Percentiles rank a stretch among this genome's conserved stretches.
These are phyloP conservation scores for Emiliania huxleyi DNA, from an alignment of 78 protist genomes.

Conservation along the genomic window DNA sequence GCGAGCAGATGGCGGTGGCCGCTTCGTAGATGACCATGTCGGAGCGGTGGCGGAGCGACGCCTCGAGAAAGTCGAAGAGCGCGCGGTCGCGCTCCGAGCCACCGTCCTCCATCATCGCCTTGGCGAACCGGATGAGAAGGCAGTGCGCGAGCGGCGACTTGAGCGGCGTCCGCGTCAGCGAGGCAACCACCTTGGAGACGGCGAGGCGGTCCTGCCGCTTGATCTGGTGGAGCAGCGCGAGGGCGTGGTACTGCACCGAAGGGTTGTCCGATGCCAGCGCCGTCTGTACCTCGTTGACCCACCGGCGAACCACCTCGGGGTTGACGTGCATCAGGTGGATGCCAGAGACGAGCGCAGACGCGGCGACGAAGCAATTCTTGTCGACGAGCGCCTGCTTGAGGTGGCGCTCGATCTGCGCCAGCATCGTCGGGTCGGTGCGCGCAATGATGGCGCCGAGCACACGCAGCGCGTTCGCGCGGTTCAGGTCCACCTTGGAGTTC, in stretches of 20 bases:
- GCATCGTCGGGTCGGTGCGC: constrained; percentile 41
- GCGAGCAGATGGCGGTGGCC: constrained; percentile 88
- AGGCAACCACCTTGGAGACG: constrained; percentile 67
- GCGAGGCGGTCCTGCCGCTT: constrained; percentile 85
- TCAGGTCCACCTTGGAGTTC: constrained; percentile 74
- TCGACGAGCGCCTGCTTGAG: constrained; percentile 95
- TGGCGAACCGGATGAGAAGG: constrained; percentile 77
- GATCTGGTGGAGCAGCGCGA: constrained; percentile 83
- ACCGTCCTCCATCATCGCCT: constrained; percentile 7
- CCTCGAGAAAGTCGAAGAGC: constrained; percentile 71
- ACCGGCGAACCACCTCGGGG: constrained; percentile 82
- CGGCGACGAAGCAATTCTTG: constrained; percentile 82
- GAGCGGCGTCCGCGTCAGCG: constrained; percentile 61
- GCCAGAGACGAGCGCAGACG: constrained; percentile 94
- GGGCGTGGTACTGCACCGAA: constrained; percentile 95
- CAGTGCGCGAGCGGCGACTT: constrained; percentile 85
- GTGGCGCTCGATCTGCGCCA: constrained; percentile 84
- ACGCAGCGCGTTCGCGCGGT: constrained; percentile 93
- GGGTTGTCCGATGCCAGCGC: constrained; percentile 27
- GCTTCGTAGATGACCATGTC: constrained; percentile 97
- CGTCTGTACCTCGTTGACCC: constrained; percentile 78
- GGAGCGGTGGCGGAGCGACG: constrained; percentile 74
- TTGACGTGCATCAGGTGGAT: constrained; percentile 66
- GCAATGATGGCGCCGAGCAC: constrained; percentile 81
- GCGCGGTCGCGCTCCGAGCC: not conserved